Percentiles rank a stretch among this genome's conserved stretches.
Conservation (phyloP, 768 basidiomycete genomes). For the Tulasnella sp. region DNA sequence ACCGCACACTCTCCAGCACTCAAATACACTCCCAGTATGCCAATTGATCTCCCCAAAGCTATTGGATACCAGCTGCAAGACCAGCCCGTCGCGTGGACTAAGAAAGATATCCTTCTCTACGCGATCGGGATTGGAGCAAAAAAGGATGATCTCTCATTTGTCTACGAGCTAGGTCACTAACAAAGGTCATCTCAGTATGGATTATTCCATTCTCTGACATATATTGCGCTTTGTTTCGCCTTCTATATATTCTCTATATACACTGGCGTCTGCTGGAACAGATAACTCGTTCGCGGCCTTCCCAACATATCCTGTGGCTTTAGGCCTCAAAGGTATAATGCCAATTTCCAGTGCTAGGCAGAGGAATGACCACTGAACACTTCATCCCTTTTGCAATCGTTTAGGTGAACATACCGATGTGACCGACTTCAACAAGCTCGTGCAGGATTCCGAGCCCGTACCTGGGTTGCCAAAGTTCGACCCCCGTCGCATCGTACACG, state of each 20-base stretch:
- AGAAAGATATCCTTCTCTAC: conserved; percentile 74
- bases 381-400: neutral
- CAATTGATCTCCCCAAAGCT: conserved; percentile 59
- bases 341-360: neutral
- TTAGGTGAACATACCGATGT: conserved; percentile 60
- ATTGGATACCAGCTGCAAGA: conserved; percentile 55
- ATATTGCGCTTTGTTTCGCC: neutral
- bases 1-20: too few relatives aligned
- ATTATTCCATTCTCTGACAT: neutral
- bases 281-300: conserved; percentile 69
- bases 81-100: conserved; percentile 71
- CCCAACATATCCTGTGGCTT: conserved; percentile 81
- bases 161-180: conserved; percentile 47
- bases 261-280: conserved; percentile 32
- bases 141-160: conserved; percentile 58
- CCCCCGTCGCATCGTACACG: conserved; percentile 72
- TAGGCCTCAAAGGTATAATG: conserved; percentile 58
- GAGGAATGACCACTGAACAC: neutral
- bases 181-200: neutral
- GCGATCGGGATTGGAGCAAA: conserved; percentile 80
- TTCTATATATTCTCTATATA: neutral
- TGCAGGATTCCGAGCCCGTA: conserved; percentile 38
- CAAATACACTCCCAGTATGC: conserved; percentile 38
- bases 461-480: conserved; percentile 69
- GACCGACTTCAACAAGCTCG: conserved; percentile 57